These are phyloP conservation scores for Scopulariopsis brevicaulis DNA, from an alignment of 2,329 filamentous ascomycete genomes.

Conservation along the genomic window DNA sequence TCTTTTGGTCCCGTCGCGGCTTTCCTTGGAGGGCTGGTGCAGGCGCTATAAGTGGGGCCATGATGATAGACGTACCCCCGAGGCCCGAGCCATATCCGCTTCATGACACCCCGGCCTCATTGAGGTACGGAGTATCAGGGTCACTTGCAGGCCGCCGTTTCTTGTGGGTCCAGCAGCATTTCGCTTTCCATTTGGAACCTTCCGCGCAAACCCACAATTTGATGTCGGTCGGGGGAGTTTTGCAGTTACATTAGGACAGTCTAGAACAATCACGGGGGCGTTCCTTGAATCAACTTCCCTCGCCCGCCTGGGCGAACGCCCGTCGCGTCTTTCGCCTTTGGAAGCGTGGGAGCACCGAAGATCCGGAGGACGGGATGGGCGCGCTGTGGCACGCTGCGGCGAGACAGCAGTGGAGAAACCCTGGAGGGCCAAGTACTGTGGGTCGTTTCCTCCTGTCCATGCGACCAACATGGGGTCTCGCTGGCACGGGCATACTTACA, in stretches of 20 bases:
- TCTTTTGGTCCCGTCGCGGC: no score
- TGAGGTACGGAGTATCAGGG: neutral
- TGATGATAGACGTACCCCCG: neutral
- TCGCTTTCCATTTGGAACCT: no score
- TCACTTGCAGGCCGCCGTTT: no score
- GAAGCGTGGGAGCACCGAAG: neutral
- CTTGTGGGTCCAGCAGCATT: no score
- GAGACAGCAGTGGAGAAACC: neutral
- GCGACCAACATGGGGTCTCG: no score
- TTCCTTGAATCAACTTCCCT: no score
- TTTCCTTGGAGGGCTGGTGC: neutral
- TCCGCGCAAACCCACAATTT: no score
- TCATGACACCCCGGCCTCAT: neutral
- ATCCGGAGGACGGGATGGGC: neutral
- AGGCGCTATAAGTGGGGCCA: neutral
- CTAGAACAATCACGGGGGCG: neutral
- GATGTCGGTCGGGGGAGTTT: no score
- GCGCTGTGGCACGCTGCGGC: neutral
- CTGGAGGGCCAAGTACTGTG: neutral
- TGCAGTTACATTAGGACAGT: neutral
- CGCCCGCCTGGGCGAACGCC: no score
- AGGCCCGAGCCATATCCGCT: neutral
- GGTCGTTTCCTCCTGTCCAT: neutral
- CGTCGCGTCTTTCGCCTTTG: neutral
- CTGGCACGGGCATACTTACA: no score